These are phyloP conservation scores for Microdochium bolleyi DNA, from an alignment of 2,329 filamentous ascomycete species.

Conservation along the genomic window DNA sequence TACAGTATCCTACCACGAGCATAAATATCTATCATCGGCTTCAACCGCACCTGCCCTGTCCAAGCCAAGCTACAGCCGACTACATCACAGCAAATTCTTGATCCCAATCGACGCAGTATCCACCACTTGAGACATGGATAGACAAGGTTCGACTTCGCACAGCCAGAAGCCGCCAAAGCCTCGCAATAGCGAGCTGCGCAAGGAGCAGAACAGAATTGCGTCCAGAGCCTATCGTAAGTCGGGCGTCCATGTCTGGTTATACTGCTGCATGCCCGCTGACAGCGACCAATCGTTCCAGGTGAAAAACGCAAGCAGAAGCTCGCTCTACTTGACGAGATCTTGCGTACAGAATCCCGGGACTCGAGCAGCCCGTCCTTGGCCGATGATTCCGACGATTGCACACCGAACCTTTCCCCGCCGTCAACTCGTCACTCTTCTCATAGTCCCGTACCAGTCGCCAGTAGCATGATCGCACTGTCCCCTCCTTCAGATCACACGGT, in stretches of 20 bases:
- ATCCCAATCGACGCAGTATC: too few species aligned
- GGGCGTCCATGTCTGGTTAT: neutral
- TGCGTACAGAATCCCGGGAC: constrained; percentile 20
- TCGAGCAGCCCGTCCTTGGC: constrained; percentile 14
- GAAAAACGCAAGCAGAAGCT: constrained; percentile 35
- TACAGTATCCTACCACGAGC: too few species aligned
- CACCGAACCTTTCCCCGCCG: neutral
- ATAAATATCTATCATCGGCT: too few species aligned
- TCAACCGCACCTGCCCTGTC: too few species aligned
- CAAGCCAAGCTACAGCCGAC: too few species aligned
- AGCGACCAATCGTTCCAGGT: constrained; percentile 14
- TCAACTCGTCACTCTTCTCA: neutral
- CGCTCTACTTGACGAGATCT: constrained; percentile 27
- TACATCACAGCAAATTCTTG: too few species aligned
- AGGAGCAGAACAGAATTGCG: constrained; percentile 20
- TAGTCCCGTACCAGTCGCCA: neutral
- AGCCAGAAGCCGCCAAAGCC: constrained; percentile 11
- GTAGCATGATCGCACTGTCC: neutral
- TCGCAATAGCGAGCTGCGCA: constrained; percentile 18
- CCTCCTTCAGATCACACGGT: neutral
- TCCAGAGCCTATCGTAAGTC: constrained; percentile 23
- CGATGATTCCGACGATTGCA: neutral
- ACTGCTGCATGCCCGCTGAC: neutral
- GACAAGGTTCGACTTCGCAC: neutral
- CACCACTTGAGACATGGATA: neutral